Base-by-base conservation (phyloP, 352 stramenopile species). In the Phytophthora podocarpi region DNA sequence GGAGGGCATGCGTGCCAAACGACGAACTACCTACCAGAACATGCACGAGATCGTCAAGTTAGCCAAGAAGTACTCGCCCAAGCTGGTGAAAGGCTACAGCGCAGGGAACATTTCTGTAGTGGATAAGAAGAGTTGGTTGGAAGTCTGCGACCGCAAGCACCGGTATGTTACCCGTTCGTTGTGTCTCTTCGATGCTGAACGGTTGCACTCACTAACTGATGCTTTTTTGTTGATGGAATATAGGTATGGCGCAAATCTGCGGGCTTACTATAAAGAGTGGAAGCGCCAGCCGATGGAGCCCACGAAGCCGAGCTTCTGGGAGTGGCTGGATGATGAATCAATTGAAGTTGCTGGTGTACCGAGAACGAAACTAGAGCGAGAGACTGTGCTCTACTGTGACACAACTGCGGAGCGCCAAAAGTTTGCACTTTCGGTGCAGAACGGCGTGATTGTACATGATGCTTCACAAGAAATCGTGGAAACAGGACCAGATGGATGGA, bases 181-280 rank as follows among this genome's bases (percentile, higher is more conserved):
- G 15, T 10, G 21, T 52, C 12, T 42, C 30, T 42, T 69, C 4
- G 21, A 41, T 43, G 11, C 28, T 35, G 15, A 32, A 37, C 7
- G 16, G 12, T 35, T 18, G 5, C 1, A 36, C 32, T 40, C 18
- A 47, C 28, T 56, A 42, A 43, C 24, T 41, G 46, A 9, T 36
- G 12, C 23, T 37, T 48, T 21, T 57, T 39, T 30, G 23, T 46
- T 28, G 32, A 15, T 53, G 36, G n/a, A 51, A n/a, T n/a, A n/a
- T 69, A 91, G 96, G 21, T 99, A 99, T 66, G 96, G 93, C n/a
- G 98, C 98, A 35, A 98, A 99, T 67, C 59, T 99, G 49, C 78
- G 97, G 51, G 82, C 96, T 37, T 99, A 99, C 70, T 98, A 98
- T 71, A 98, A 97, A 69, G 91, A 98, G 57, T 99, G 95, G 95